These are phyloP conservation scores for Hypoxylon lienhwacheense DNA, from an alignment of 495 filamentous ascomycete species.

Conservation along the genomic window DNA sequence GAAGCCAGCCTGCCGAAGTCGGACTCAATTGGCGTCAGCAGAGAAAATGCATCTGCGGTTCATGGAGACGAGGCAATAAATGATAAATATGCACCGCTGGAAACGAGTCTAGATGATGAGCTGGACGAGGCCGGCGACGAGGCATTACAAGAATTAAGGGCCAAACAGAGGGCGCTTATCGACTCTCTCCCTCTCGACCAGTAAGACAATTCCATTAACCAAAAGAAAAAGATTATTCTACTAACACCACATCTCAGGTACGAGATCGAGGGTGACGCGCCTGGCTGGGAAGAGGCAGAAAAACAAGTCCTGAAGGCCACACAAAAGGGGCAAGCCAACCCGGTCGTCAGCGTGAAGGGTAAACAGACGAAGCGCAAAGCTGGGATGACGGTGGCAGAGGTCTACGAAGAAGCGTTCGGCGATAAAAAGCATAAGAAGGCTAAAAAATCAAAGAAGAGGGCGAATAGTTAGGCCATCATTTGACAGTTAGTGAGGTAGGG, in stretches of 20 bases:
- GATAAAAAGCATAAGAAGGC: conserved; percentile 61
- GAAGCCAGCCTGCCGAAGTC: conserved; percentile 68
- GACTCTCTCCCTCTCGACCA: conserved; percentile 84
- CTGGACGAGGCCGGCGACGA: conserved; percentile 81
- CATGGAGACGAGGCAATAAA: conserved; percentile 65
- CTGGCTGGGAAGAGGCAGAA: conserved; percentile 83
- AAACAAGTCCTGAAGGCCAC: conserved; percentile 64
- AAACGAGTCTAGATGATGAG: conserved; percentile 79
- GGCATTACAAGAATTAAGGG: conserved; percentile 65
- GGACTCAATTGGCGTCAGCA: conserved; percentile 54
- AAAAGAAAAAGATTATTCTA: conserved; percentile 1
- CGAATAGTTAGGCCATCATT: background rate
- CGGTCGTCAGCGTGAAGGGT: conserved; percentile 82
- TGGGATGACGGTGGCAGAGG: conserved; percentile 62
- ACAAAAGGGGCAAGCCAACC: conserved; percentile 59
- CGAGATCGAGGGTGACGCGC: conserved; percentile 70
- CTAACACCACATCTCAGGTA: conserved; percentile 61
- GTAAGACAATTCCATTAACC: conserved; percentile 52
- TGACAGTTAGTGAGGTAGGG: background rate
- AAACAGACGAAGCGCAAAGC: conserved; percentile 79
- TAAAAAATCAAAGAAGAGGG: conserved; percentile 44
- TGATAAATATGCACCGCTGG: conserved; percentile 66
- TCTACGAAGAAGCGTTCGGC: conserved; percentile 61
- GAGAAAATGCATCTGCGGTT: conserved; percentile 54
- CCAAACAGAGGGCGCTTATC: conserved; percentile 80